Evolutionary conservation across 2,329 filamentous ascomycete species (phyloP).

Genomic region (Penicillium sp.): DNA sequence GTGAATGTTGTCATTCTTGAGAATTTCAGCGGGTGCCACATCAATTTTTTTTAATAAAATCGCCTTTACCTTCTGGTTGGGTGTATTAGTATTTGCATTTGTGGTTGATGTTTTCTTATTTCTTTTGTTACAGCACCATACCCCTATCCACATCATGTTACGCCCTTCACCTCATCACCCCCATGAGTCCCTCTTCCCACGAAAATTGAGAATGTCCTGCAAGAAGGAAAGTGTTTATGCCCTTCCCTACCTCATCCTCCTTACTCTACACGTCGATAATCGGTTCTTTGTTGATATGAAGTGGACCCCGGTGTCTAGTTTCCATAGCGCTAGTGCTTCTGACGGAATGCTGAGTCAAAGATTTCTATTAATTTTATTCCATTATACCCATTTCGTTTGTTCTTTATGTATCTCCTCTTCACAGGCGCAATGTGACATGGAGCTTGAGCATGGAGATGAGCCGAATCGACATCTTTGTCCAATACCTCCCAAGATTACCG

Average conservation of each 20-base stretch:
- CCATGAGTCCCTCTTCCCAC: neutral
- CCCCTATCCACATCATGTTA: neutral
- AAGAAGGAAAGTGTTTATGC: neutral
- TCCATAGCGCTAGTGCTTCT: slow-evolving; percentile 19
- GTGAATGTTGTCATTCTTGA: slow-evolving; percentile 1
- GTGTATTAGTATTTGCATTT: slow-evolving; percentile 17
- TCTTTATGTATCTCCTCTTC: neutral
- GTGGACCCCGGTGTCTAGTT: slow-evolving; percentile 5
- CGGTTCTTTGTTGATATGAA: neutral
- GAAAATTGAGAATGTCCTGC: neutral
- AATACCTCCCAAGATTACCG: neutral
- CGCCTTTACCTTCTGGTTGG: slow-evolving; percentile 6
- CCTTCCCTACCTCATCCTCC: neutral
- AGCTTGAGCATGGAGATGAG: neutral
- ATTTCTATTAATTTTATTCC: neutral
- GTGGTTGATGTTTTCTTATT: neutral
- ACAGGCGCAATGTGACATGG: neutral
- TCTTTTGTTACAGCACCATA: neutral
- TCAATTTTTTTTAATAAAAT: neutral
- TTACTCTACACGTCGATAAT: neutral
- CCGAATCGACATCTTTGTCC: neutral
- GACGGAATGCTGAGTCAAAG: slow-evolving; percentile 6
- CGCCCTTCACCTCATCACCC: neutral
- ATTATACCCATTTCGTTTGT: neutral
- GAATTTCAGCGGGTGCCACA: neutral